Base-by-base conservation (phyloP, 2,329 filamentous ascomycete genomes). In the Fusarium aywerte region DNA sequence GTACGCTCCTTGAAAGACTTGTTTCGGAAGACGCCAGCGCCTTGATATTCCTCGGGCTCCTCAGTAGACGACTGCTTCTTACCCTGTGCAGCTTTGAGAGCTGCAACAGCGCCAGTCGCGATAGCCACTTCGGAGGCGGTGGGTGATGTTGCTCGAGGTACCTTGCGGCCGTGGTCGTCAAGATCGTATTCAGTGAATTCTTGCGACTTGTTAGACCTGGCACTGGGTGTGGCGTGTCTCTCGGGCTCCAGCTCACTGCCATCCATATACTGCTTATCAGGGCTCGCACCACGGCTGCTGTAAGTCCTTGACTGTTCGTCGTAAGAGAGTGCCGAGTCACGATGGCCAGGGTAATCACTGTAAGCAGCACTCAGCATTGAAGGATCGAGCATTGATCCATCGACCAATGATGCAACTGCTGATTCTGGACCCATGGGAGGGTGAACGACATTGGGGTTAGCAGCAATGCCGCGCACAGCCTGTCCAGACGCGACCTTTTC, bases 331-430 rank as follows among this genome's bases (percentile, higher is more conserved):
- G 54, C 78, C 66, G 67, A 81, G 21, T 27, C 73, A 76, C 58
- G 84, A 79, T 71, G 81, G 70, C 58, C 79, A 65, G 60, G 69
- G 63, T 83, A 85, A 25, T 85, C 83, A 64, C 84, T 71, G 31
- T 81, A 83, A 13, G 87, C 89, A 11, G 82, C 84, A 33, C 75
- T 81, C 52, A 97, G 76, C 13, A 90, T 86, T 3, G 93, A 96
- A 50, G 85, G 85, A 6, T 87, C 85, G 16, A 87, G 76, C 77
- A 85, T 81, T 1, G 93, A 95, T 18, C 93, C 92, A 71, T 96
- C 90, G 3, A 90, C 81, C 8, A 98, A 82, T 16, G 94, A 97
- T 9, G 95, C 95, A 12, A 98, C 94, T 11, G 91, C 92, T 15
- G 94, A 97, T 77, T 97, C 94, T 0, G 97, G 89, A 3, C 87